Evolutionary conservation across 1,139 yeast genomes (phyloP).

Genomic region (Barnettozyma hawaiiensis): DNA sequence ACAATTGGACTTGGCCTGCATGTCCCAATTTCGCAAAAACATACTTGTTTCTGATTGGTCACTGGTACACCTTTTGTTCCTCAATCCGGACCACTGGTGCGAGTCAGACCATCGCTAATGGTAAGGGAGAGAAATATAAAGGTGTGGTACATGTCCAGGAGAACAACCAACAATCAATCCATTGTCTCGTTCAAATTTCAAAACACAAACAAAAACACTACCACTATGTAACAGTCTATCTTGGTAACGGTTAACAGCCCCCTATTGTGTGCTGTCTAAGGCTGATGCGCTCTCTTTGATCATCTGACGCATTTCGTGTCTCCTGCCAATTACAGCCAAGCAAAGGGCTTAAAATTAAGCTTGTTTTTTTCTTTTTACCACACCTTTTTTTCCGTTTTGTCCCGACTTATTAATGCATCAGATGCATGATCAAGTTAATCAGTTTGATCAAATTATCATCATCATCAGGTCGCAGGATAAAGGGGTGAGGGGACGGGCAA

Average conservation of each 20-base stretch:
- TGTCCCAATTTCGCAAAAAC: background rate
- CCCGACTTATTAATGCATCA: background rate
- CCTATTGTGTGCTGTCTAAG: too few species aligned
- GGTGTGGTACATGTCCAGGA: too few species aligned
- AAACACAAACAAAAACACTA: too few species aligned
- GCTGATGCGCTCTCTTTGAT: too few species aligned
- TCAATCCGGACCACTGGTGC: background rate
- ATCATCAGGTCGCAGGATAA: background rate
- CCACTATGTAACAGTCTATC: background rate
- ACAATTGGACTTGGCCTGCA: background rate
- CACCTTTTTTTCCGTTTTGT: constrained; percentile 6
- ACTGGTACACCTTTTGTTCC: too few species aligned
- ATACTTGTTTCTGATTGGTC: too few species aligned
- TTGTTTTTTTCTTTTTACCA: background rate
- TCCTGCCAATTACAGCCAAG: background rate
- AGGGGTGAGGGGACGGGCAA: background rate
- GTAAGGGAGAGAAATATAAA: background rate
- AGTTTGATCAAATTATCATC: background rate
- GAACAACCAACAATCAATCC: background rate
- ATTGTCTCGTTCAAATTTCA: background rate
- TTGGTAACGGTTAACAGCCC: background rate
- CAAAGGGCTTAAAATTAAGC: background rate
- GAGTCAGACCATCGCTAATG: too few species aligned
- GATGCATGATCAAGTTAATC: constrained; percentile 5
- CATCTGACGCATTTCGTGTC: background rate